Conservation (phyloP, 345 rosid genomes). For the Trapa bicornis region DNA sequence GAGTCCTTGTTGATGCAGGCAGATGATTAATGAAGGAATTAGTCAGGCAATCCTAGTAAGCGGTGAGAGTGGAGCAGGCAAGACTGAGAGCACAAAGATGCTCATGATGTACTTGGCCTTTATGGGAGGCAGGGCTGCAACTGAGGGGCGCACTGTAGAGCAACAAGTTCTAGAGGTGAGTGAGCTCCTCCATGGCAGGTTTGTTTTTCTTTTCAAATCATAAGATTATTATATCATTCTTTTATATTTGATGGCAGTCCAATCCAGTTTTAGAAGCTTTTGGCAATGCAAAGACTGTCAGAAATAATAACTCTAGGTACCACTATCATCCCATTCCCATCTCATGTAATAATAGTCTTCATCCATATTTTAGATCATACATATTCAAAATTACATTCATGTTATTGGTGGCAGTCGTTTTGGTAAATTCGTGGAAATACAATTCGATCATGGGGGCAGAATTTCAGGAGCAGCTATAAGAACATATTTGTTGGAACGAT, state of each 20-base stretch:
- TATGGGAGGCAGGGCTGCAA: constrained; percentile 80
- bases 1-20: constrained; percentile 29
- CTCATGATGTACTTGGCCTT: constrained; percentile 89
- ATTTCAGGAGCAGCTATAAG: constrained; percentile 98
- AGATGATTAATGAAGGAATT: constrained; percentile 75
- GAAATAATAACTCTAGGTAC: constrained; percentile 95
- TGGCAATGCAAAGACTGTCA: constrained; percentile 97
- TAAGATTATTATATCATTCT: not conserved
- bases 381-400: constrained; percentile 7
- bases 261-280: constrained; percentile 99
- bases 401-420: constrained; percentile 60
- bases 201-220: not conserved
- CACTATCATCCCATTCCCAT: constrained; percentile 7
- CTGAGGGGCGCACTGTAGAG: constrained; percentile 80
- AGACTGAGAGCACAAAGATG: constrained; percentile 97
- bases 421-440: constrained; percentile 98
- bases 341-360: constrained; percentile 12
- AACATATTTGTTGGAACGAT: constrained; percentile 89
- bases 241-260: constrained; percentile 41
- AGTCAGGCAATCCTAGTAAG: constrained; percentile 94
- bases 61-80: constrained; percentile 99
- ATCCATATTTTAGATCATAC: not conserved
- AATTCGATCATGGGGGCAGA: constrained; percentile 67
- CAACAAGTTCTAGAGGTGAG: constrained; percentile 93
- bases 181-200: too few species aligned